Evolutionary conservation across 1,139 yeast species (phyloP).

Genomic region (Zhuliangozyma blackwelliae): DNA sequence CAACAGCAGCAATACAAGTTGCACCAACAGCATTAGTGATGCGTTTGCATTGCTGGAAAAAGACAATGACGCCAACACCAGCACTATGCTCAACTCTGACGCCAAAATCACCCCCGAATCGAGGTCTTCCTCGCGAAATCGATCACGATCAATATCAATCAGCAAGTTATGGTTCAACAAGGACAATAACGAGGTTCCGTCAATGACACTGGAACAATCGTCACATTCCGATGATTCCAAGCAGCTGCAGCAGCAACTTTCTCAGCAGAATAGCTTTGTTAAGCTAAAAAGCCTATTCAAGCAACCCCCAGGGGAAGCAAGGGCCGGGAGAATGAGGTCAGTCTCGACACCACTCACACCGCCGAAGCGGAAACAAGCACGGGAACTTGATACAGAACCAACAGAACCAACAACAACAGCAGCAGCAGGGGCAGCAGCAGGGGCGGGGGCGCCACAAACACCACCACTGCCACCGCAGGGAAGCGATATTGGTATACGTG

Average conservation of each 20-base stretch:
- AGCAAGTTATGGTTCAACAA: constrained; percentile 15
- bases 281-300: neutral
- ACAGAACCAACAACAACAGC: no score
- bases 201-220: neutral
- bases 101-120: constrained; percentile 1
- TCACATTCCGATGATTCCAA: neutral
- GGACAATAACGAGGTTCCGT: constrained; percentile 4
- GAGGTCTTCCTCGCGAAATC: constrained; percentile 9
- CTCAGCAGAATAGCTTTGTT: neutral
- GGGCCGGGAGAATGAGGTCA: neutral
- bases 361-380: neutral
- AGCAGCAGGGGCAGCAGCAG: neutral
- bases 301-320: no score
- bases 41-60: no score
- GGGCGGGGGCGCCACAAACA: neutral
- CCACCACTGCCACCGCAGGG: constrained; percentile 7
- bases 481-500: neutral
- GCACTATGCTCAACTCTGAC: no score
- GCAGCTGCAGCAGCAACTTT: neutral
- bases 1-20: no score
- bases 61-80: no score
- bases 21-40: no score
- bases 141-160: constrained; percentile 17
- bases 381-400: neutral
- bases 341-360: neutral